Conservation (phyloP, 2,329 filamentous ascomycete species). For the Dothideomycetidae sp. region DNA sequence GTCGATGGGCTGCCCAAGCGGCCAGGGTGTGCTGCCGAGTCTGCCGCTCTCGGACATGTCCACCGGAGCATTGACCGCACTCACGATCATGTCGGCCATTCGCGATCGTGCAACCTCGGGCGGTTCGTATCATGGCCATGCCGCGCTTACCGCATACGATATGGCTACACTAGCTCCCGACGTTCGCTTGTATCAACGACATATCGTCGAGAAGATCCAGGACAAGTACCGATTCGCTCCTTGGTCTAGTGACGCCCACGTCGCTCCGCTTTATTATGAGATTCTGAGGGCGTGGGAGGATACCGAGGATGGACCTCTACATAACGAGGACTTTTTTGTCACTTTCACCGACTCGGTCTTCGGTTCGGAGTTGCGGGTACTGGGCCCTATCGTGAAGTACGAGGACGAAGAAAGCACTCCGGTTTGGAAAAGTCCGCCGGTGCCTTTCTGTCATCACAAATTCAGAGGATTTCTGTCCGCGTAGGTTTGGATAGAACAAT, state of each 20-base stretch:
- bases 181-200: no score
- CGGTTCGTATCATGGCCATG: no score
- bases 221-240: conserved; percentile 17
- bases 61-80: conserved; percentile 18
- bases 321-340: conserved; percentile 12
- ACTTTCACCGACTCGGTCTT: conserved; percentile 16
- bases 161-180: no score
- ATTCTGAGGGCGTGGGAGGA: conserved; percentile 19
- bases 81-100: no score
- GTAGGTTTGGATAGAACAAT: no score
- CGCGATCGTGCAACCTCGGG: no score
- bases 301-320: conserved; percentile 15
- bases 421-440: neutral
- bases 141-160: no score
- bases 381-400: conserved; percentile 17
- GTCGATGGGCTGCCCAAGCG: conserved; percentile 20
- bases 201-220: conserved; percentile 17
- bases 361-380: conserved; percentile 17
- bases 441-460: conserved; percentile 2
- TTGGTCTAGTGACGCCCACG: conserved; percentile 20
- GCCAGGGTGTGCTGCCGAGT: conserved; percentile 17
- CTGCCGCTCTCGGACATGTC: conserved; percentile 21
- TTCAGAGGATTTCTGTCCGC: no score
- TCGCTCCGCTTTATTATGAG: conserved; percentile 19
- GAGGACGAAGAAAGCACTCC: conserved; percentile 11